Evolutionary conservation across 176 grass and related monocot genomes (phyloP).

Genomic region (Bothriochloa decipiens): DNA sequence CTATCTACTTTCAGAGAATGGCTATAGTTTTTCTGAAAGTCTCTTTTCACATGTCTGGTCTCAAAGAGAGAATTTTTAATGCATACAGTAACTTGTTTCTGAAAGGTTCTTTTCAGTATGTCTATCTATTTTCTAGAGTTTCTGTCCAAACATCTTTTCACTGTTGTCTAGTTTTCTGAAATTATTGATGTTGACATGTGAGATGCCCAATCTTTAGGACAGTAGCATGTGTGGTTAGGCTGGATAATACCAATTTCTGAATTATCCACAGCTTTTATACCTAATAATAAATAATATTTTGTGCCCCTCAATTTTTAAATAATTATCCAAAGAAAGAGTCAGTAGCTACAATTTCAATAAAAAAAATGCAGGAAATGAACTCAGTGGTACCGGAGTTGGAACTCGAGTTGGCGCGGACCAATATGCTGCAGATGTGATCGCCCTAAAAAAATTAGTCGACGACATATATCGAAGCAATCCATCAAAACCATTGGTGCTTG

Average conservation of each 20-base stretch:
- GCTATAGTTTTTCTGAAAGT: background rate
- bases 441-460: conserved; percentile 60
- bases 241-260: conserved; percentile 13
- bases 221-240: conserved; percentile 38
- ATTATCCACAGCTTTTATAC: conserved; percentile 32
- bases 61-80: background rate
- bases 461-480: conserved; percentile 44
- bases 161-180: background rate
- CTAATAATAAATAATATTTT: conserved; percentile 13
- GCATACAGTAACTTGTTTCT: background rate
- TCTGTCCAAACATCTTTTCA: background rate
- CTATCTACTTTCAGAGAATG: background rate
- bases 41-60: background rate
- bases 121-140: background rate
- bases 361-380: conserved; percentile 76
- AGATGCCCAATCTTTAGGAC: background rate
- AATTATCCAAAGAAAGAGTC: background rate
- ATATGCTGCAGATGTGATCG: conserved; percentile 71
- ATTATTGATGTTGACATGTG: conserved; percentile 20
- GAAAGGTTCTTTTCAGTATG: background rate
- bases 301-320: background rate
- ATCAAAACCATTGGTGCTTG: conserved; percentile 73
- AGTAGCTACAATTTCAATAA: background rate
- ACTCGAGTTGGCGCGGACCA: conserved; percentile 54
- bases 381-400: conserved; percentile 71